Evolutionary conservation across 169 alveolate species (phyloP), one percentile per base, ranked within the genome.

Genomic region (Neospora caninum): DNA sequence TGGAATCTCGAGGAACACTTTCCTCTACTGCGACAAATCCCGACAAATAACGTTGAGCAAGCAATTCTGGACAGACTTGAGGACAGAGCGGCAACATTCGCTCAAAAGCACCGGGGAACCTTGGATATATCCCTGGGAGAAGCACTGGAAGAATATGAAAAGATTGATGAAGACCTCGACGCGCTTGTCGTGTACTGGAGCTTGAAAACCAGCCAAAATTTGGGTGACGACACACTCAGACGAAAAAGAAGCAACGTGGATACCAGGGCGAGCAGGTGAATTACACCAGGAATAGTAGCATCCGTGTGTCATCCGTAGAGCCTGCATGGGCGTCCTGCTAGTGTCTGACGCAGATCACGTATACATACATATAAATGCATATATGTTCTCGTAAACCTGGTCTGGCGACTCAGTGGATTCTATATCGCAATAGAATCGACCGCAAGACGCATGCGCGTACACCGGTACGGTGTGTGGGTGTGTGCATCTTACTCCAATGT

Each of bases 101-200:
- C 41, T 34, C 0, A 38, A 25, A 16, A 34, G 43, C 34, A 38
- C 43, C 27, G 34, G 25, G 87, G 87, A 38, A 31, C 41, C 41
- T 39, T 78, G 87, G 31, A 78, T 29, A 20, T 4, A 39, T 78
- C 87, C n/a, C 87, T 78, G 27, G 87, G 87, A 34, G 87, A 78
- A 9, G 87, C 87, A 22, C 27, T 78, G 7, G 45, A 34, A 39
- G 87, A 78, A 39, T 78, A 38, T 78, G 87, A 78, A 34, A 27
- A 78, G 34, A 78, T 78, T 7, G 53, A 78, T 31, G 87, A 78
- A 34, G 87, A 78, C 6, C 87, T 78, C 45, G 87, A 78, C 87
- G 25, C 16, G 53, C 18, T 78, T 34, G 53, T 34, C 18, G 16
- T 78, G 53, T 78, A 38, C 45, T 78, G 87, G 87, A 78, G 87